Base-by-base conservation (phyloP, 140 eudicot genomes). In the Senecio squalidus region DNA sequence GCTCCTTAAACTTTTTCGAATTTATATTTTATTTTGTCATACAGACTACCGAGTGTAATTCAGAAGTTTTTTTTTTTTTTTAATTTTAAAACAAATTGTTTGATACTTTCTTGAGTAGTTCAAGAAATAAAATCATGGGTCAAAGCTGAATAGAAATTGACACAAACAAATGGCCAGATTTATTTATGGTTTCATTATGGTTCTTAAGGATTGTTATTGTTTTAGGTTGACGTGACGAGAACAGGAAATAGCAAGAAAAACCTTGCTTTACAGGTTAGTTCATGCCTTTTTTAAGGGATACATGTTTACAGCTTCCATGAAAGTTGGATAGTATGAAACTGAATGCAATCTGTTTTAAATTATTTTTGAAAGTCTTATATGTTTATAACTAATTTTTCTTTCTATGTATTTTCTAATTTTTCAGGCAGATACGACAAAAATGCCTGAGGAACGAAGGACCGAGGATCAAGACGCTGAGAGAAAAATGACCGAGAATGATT, bases 351-450 rank as follows among this genome's bases (percentile, higher is more conserved):
- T n/a, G n/a, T n/a, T n/a, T n/a, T n/a, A n/a, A n/a, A n/a, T n/a
- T n/a, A n/a, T n/a, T n/a, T n/a, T n/a, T n/a, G n/a, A n/a, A n/a
- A n/a, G n/a, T n/a, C n/a, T n/a, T n/a, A n/a, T n/a, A n/a, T n/a
- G n/a, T n/a, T n/a, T n/a, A n/a, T n/a, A n/a, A n/a, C n/a, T 47
- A 2, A 15, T 45, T 47, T 47, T 47, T 9, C 21, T 47, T 10
- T 21, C 0, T 21, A 1, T 48, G 45, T 5, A 16, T 24, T 17
- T 52, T 36, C 30, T 10, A 14, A 46, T 41, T 17, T 50, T 47
- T 26, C 74, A 90, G 94, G 44, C 60, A 51, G 86, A 90, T 62
- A 72, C 69, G 65, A 58, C 36, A 21, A 76, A 45, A 24, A 27
- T 55, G 7, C 77, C 71, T 0, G 85, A 76, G 69, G 80, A 67